Evolutionary conservation across 2,329 filamentous ascomycete genomes (phyloP), one percentile per base, ranked within the genome.

Genomic region (Magnaporthiopsis poae): DNA sequence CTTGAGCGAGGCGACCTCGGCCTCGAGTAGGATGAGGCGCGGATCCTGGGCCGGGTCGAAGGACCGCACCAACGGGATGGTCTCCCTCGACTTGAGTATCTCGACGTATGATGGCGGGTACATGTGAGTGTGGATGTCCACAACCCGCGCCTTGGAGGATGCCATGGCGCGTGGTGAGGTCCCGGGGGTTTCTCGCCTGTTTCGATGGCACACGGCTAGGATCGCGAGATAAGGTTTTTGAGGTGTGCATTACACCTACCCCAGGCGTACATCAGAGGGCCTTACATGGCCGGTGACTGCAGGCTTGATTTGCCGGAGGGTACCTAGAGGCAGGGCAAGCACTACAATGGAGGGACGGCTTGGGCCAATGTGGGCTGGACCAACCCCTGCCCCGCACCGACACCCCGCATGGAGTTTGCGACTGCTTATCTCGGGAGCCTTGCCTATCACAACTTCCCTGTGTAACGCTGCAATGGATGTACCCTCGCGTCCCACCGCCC

Each of bases 121-220:
- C 82, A 89, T 87, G 76, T 89, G 86, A 1, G 86, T 89, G 80
- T 89, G 87, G 73, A 89, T 82, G 76, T 89, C 87, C 67, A 89
- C 87, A 65, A 88, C 79, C 66, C 52, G 46, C n/a, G 27, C 62
- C 39, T 62, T 21, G 62, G 65, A 61, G 25, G 67, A 60, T 25
- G 67, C 67, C 67, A 68, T 68, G 52, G 29, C 63, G 39, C 56
- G 36, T n/a, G 18, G 21, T 56, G 5, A 25, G 21, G 18, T 7
- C 21, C 46, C 21, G 46, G 8, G 46, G 5, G 46, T 56, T 56
- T 56, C 46, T 31, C 46, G 46, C 46, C 46, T 25, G 46, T 56
- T 5, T 31, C 31, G 9, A 25, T 21, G 46, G 46, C 21, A 0
- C 13, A 21, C 21, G 21, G 46, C 46, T 2, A 25, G 18, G 46